Conservation (phyloP, 1,284 basidiomycete species). For the Pholiota adiposa region DNA sequence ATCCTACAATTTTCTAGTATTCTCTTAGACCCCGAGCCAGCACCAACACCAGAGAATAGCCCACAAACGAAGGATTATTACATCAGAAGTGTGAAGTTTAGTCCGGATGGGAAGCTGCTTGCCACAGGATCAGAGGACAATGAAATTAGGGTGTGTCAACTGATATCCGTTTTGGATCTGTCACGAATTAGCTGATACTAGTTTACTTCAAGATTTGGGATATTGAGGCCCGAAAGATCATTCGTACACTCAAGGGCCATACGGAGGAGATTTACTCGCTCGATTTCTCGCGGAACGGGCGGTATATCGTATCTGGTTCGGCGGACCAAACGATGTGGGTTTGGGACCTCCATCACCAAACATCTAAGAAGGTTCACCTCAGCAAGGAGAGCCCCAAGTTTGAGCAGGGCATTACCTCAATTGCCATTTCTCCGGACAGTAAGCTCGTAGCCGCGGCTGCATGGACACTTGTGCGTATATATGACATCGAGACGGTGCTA, state of each 20-base stretch:
- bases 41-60: conserved; percentile 26
- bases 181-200: neutral
- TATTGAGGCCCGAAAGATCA: conserved; percentile 73
- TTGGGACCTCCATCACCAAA: conserved; percentile 79
- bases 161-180: conserved; percentile 1
- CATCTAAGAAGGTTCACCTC: conserved; percentile 63
- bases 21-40: conserved; percentile 63
- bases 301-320: conserved; percentile 86
- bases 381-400: conserved; percentile 56
- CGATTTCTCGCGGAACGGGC: conserved; percentile 83
- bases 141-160: conserved; percentile 70
- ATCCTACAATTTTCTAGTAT: conserved; percentile 44
- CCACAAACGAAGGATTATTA: conserved; percentile 68
- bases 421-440: conserved; percentile 83
- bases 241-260: conserved; percentile 82
- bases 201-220: conserved; percentile 76
- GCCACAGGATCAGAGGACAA: conserved; percentile 88
- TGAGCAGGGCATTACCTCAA: conserved; percentile 79
- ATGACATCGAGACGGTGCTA: conserved; percentile 78
- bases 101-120: conserved; percentile 79
- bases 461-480: conserved; percentile 86
- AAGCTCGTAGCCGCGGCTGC: conserved; percentile 83
- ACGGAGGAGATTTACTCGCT: conserved; percentile 92
- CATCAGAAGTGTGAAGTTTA: conserved; percentile 85
- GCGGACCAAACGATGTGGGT: conserved; percentile 90